A percentile compares a stretch with the other conserved stretches of the same genome.
phyloP scores from a whole-genome alignment of 371 early-diverging fungal species.

The Umbelopsis sp. region DNA sequence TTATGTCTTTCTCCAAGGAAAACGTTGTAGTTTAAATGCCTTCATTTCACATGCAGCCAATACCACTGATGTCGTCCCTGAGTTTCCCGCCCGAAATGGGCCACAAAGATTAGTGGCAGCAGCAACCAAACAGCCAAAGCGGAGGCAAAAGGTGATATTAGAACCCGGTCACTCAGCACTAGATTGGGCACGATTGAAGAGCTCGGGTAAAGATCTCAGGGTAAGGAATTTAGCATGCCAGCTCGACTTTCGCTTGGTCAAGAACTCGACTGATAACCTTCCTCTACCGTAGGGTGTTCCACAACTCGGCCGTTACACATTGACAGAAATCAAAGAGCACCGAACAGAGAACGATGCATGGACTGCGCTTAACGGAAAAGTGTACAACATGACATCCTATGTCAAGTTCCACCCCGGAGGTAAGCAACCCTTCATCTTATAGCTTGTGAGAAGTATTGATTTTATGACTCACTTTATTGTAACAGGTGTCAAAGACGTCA shows the following conservation, averaged over 20 bases:
- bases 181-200: slow-evolving; percentile 90
- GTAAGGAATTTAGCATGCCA: slow-evolving; percentile 39
- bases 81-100: slow-evolving; percentile 52
- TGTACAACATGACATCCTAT: slow-evolving; percentile 95
- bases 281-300: slow-evolving; percentile 51
- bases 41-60: slow-evolving; percentile 26
- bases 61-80: slow-evolving; percentile 43
- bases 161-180: slow-evolving; percentile 90
- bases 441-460: background rate
- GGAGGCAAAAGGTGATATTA: slow-evolving; percentile 79
- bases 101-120: slow-evolving; percentile 55
- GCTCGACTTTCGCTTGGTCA: background rate
- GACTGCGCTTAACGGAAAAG: slow-evolving; percentile 91
- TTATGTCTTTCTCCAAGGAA: background rate
- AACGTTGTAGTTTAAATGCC: too few relatives aligned
- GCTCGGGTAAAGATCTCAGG: slow-evolving; percentile 77
- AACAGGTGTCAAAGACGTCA: slow-evolving; percentile 72
- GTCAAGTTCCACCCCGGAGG: slow-evolving; percentile 98
- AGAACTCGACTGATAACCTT: background rate
- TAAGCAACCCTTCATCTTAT: slow-evolving; percentile 20
- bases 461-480: background rate
- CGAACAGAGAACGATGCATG: slow-evolving; percentile 84
- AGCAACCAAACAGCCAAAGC: slow-evolving; percentile 51
- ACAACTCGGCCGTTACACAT: slow-evolving; percentile 63
- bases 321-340: slow-evolving; percentile 82